Evolutionary conservation across 306 rosid species (phyloP).

Genomic region (Nissolia schottii): DNA sequence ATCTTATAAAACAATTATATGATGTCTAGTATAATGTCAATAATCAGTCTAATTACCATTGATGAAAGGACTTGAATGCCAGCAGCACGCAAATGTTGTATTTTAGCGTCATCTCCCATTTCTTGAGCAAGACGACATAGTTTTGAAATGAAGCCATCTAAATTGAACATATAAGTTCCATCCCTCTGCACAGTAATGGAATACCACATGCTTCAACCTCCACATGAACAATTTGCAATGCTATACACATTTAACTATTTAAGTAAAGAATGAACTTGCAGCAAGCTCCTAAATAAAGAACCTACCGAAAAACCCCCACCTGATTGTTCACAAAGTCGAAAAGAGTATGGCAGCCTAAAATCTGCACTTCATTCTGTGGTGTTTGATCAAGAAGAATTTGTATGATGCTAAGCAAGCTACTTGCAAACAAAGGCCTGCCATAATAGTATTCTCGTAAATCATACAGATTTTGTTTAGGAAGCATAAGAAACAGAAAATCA

Average conservation of each 20-base stretch:
- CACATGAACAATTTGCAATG: not conserved
- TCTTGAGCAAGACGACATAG: constrained; percentile 61
- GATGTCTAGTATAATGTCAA: not conserved
- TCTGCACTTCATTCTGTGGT: constrained; percentile 54
- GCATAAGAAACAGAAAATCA: constrained; percentile 5
- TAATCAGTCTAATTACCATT: constrained; percentile 41
- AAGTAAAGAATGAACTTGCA: not conserved
- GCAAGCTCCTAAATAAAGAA: constrained; percentile 18
- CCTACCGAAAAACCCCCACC: constrained; percentile 45
- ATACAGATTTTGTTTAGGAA: not conserved
- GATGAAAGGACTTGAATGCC: constrained; percentile 61
- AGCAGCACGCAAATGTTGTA: constrained; percentile 42
- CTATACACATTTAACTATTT: not conserved
- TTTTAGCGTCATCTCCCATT: constrained; percentile 46
- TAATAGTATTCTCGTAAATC: constrained; percentile 12
- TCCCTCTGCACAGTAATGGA: constrained; percentile 47
- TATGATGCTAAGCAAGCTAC: constrained; percentile 59
- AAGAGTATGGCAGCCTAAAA: constrained; percentile 65
- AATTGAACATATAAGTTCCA: constrained; percentile 72
- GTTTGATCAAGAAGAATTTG: constrained; percentile 71
- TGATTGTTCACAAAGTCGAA: constrained; percentile 68
- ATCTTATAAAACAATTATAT: not conserved
- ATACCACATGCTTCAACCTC: not conserved
- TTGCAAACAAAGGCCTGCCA: constrained; percentile 75
- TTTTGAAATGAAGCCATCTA: constrained; percentile 56